phyloP scores from a whole-genome alignment of 2,329 filamentous ascomycete species.

The Claviceps humidiphila region DNA sequence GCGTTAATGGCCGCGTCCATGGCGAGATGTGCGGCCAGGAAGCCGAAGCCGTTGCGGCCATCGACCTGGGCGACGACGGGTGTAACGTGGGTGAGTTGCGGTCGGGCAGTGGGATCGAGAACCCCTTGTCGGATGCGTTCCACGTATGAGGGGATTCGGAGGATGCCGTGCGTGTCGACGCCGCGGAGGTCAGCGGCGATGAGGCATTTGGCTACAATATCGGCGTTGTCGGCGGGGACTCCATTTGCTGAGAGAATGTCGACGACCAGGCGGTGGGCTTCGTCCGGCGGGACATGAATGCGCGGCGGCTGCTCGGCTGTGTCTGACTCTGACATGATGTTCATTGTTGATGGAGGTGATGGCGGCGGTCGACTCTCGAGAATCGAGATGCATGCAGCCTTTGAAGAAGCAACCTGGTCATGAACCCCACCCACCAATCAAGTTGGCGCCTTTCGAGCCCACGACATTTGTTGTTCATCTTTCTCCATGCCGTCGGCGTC shows the following conservation, averaged over 20 bases:
- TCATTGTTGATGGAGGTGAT: not conserved
- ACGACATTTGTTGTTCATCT: too few relatives aligned
- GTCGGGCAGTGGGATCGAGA: constrained; percentile 46
- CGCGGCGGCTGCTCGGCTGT: not conserved
- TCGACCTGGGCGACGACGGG: constrained; percentile 58
- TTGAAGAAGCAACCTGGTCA: too few relatives aligned
- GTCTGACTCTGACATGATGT: not conserved
- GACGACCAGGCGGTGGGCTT: constrained; percentile 34
- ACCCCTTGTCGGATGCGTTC: constrained; percentile 57
- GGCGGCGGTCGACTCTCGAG: not conserved
- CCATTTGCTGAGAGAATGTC: constrained; percentile 46
- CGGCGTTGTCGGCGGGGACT: constrained; percentile 44
- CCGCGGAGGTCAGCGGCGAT: constrained; percentile 65
- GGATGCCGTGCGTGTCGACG: constrained; percentile 66
- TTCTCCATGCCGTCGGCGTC: too few relatives aligned
- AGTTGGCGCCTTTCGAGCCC: too few relatives aligned
- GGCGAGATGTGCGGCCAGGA: constrained; percentile 51
- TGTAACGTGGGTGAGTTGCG: constrained; percentile 47
- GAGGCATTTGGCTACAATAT: constrained; percentile 52
- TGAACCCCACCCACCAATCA: too few relatives aligned
- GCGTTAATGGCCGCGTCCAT: constrained; percentile 57
- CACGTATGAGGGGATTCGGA: constrained; percentile 68
- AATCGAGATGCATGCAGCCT: too few relatives aligned
- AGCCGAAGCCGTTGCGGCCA: constrained; percentile 62
- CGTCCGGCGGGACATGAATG: constrained; percentile 15